Percentiles rank a stretch among this genome's conserved stretches.
These are phyloP conservation scores for Solanum chilense DNA, from an alignment of 257 asterid genomes.

Conservation along the genomic window DNA sequence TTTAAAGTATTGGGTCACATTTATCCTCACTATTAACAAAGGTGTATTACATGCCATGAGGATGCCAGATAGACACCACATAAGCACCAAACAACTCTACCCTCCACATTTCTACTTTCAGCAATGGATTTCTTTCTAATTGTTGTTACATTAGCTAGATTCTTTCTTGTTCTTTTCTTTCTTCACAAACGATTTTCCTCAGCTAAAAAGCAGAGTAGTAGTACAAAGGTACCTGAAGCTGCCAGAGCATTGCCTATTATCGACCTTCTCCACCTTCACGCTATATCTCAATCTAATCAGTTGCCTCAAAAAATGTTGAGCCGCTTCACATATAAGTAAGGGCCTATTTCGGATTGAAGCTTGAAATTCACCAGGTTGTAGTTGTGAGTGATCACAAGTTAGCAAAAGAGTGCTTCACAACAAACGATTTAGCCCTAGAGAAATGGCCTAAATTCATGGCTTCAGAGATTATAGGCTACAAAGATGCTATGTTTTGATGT, in stretches of 20 bases:
- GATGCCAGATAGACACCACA: too few relatives aligned
- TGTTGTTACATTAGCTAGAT: too few relatives aligned
- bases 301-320: constrained; percentile 7
- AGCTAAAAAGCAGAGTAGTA: neutral
- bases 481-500: constrained; percentile 9
- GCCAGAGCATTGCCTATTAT: constrained; percentile 12
- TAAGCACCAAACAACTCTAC: too few relatives aligned
- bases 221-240: neutral
- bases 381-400: constrained; percentile 6
- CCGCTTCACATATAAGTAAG: constrained; percentile 13
- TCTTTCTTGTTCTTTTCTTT: neutral
- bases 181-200: neutral
- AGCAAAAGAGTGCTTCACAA: constrained; percentile 16
- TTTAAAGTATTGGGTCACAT: too few relatives aligned
- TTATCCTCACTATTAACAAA: too few relatives aligned
- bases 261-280: constrained; percentile 22
- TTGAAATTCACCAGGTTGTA: neutral
- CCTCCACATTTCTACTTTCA: neutral
- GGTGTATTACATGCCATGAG: too few relatives aligned
- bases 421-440: neutral
- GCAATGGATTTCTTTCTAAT: neutral
- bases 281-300: neutral
- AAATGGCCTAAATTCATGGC: constrained; percentile 1
- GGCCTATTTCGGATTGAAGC: constrained; percentile 12
- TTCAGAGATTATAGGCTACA: neutral